Evolutionary conservation across 1,139 yeast species (phyloP).

Genomic region (Yamadazyma siamensis): DNA sequence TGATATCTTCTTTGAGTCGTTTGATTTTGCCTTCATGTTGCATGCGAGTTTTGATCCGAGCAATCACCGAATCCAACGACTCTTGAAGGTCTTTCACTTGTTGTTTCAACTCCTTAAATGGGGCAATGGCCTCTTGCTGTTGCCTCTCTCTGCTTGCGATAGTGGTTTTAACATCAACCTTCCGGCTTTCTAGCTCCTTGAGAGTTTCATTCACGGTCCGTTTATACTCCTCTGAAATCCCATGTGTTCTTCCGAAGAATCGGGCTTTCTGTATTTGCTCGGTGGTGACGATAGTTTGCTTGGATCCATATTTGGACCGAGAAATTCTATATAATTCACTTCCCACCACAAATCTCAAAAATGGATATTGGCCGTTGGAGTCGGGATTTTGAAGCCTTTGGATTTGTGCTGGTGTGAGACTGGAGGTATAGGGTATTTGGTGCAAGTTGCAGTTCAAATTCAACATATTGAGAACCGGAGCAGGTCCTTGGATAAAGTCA

Average conservation of each 20-base stretch:
- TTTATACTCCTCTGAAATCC: conserved; percentile 38
- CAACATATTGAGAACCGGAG: conserved; percentile 70
- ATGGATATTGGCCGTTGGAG: conserved; percentile 37
- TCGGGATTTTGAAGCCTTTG: conserved; percentile 32
- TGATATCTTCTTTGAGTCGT: conserved; percentile 8
- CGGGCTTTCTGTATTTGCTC: conserved; percentile 28
- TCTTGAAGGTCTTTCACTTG: conserved; percentile 3
- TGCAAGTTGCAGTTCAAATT: conserved; percentile 58
- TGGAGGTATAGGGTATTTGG: conserved; percentile 58
- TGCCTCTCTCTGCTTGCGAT: conserved; percentile 7
- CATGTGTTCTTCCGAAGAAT: conserved; percentile 40
- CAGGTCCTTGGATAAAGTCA: conserved; percentile 75
- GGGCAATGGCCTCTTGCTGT: conserved; percentile 6
- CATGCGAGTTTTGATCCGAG: not conserved
- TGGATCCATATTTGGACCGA: conserved; percentile 58
- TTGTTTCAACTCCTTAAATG: not conserved
- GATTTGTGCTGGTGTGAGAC: conserved; percentile 37
- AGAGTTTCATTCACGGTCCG: conserved; percentile 18
- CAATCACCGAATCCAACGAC: conserved; percentile 1
- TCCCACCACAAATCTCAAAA: conserved; percentile 60
- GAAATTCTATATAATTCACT: conserved; percentile 48
- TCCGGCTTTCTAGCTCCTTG: conserved; percentile 3
- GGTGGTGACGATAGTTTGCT: conserved; percentile 43
- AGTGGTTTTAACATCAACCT: not conserved
- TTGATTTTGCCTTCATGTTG: not conserved